Conservation (phyloP, 768 basidiomycete species). For the Lepiota venenata region DNA sequence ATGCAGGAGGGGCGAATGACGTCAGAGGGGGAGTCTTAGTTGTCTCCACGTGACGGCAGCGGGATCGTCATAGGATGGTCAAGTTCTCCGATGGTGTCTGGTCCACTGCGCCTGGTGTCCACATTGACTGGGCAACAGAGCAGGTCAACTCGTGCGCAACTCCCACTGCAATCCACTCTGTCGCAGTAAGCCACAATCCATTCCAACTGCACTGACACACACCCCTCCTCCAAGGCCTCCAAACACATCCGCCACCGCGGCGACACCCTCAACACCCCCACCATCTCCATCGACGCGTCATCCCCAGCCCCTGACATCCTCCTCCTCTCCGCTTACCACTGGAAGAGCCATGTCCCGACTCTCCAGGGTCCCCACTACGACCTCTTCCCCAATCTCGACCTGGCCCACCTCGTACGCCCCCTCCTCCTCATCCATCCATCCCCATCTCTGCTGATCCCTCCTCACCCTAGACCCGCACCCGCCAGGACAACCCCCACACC, state of each 20-base stretch:
- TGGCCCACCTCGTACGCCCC: conserved; percentile 16
- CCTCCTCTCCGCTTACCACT: conserved; percentile 30
- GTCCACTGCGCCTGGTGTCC: conserved; percentile 22
- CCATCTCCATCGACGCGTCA: conserved; percentile 30
- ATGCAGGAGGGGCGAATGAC: conserved; percentile 8
- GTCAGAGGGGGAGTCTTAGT: conserved; percentile 1
- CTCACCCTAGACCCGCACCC: background rate
- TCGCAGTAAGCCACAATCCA: no score
- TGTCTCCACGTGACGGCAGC: background rate
- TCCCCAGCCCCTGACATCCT: conserved; percentile 25
- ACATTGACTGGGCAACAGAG: conserved; percentile 29
- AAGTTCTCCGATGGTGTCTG: conserved; percentile 32
- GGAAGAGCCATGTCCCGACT: conserved; percentile 20
- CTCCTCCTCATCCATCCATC: background rate
- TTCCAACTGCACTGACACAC: conserved; percentile 9
- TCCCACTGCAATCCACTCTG: no score
- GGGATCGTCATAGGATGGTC: conserved; percentile 17
- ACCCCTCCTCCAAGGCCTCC: no score
- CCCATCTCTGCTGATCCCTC: background rate
- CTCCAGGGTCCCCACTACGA: conserved; percentile 25
- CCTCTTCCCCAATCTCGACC: conserved; percentile 25
- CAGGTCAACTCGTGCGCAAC: no score
- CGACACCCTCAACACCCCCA: conserved; percentile 29
- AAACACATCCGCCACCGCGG: conserved; percentile 29
- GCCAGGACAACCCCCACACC: conserved; percentile 17